Percentiles rank a stretch among this genome's conserved stretches.
Evolutionary conservation across 2,329 filamentous ascomycete genomes (phyloP).

Genomic region (Aspergillus novoparasiticus): DNA sequence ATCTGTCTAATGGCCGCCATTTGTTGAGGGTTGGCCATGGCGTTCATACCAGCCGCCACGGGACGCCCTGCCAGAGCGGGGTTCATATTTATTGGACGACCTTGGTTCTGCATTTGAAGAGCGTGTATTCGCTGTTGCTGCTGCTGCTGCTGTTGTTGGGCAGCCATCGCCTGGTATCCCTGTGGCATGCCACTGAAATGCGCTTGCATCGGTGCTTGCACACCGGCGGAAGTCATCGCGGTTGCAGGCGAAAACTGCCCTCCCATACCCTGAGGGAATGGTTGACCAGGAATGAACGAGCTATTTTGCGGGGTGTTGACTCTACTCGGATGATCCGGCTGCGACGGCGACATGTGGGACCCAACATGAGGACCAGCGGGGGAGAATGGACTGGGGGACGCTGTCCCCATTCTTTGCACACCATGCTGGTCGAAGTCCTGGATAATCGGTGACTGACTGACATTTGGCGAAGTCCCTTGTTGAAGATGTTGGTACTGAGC

Average conservation of each 20-base stretch:
- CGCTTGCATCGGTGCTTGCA: constrained; percentile 46
- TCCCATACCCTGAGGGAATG: constrained; percentile 43
- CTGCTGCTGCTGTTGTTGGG: constrained; percentile 62
- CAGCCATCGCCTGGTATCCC: constrained; percentile 63
- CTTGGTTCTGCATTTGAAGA: constrained; percentile 78
- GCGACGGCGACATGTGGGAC: constrained; percentile 72
- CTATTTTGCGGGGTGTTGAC: constrained; percentile 72
- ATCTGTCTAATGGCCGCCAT: constrained; percentile 54
- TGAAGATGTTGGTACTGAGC: constrained; percentile 81
- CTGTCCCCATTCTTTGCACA: constrained; percentile 81
- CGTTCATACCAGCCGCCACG: constrained; percentile 38
- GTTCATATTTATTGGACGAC: constrained; percentile 60
- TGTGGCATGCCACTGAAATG: constrained; percentile 56
- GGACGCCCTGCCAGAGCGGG: constrained; percentile 39
- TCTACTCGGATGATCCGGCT: constrained; percentile 70
- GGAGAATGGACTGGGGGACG: constrained; percentile 89
- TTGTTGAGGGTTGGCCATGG: constrained; percentile 43
- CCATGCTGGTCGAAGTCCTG: constrained; percentile 68
- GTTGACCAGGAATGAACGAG: constrained; percentile 61
- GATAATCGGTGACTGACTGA: constrained; percentile 90
- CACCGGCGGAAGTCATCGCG: constrained; percentile 43
- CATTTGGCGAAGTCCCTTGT: constrained; percentile 76
- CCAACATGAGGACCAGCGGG: constrained; percentile 73
- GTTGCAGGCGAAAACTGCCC: constrained; percentile 45
- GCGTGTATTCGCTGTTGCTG: constrained; percentile 72